phyloP scores from a whole-genome alignment of 768 basidiomycete genomes.

The Lentinula lateritia region DNA sequence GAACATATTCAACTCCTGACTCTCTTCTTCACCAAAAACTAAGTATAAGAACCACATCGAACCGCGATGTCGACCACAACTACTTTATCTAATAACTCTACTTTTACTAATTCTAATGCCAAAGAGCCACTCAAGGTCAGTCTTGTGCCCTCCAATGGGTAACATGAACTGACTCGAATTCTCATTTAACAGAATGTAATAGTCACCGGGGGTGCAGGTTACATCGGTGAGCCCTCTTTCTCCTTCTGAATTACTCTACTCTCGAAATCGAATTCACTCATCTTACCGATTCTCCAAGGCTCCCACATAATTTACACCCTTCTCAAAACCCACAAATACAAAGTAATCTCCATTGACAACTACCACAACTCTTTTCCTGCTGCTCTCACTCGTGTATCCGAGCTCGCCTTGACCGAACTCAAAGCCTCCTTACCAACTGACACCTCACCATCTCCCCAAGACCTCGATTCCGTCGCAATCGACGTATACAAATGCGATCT shows the following conservation, averaged over 20 bases:
- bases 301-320: conserved; percentile 90
- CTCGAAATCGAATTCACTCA: background rate
- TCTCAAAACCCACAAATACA: conserved; percentile 83
- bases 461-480: conserved; percentile 68
- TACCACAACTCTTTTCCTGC: conserved; percentile 83
- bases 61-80: too few relatives aligned
- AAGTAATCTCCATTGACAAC: conserved; percentile 94
- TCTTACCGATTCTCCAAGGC: conserved; percentile 38
- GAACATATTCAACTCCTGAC: too few relatives aligned
- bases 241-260: background rate
- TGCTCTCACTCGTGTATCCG: conserved; percentile 69
- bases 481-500: conserved; percentile 71
- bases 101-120: too few relatives aligned
- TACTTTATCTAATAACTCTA: too few relatives aligned
- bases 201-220: conserved; percentile 81
- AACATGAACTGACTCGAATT: background rate
- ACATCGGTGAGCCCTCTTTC: conserved; percentile 56
- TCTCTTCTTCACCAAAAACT: too few relatives aligned
- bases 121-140: too few relatives aligned
- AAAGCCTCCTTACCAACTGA: conserved; percentile 20
- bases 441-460: conserved; percentile 46
- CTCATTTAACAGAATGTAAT: conserved; percentile 45
- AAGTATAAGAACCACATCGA: too few relatives aligned
- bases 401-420: conserved; percentile 74
- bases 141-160: too few relatives aligned